These are phyloP conservation scores for Fusarium avenaceum DNA, from an alignment of 2,329 filamentous ascomycete genomes.

Conservation along the genomic window DNA sequence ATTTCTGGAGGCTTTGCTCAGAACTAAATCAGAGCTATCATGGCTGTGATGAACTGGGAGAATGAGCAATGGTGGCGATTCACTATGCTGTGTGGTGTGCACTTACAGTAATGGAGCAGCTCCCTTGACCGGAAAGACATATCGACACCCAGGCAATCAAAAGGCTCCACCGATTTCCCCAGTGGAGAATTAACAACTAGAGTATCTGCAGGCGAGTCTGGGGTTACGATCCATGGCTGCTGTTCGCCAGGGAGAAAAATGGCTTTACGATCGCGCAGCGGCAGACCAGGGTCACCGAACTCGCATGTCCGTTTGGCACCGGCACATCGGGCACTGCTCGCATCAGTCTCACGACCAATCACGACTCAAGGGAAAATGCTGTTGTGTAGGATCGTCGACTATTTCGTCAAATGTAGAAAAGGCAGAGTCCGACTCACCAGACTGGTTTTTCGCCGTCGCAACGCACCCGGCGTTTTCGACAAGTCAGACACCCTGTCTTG, in stretches of 20 bases:
- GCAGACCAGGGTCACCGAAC: constrained; percentile 30
- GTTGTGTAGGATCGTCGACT: background rate
- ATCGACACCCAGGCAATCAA: constrained; percentile 38
- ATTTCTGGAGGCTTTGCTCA: constrained; percentile 12
- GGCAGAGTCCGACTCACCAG: constrained; percentile 33
- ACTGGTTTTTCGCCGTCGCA: constrained; percentile 38
- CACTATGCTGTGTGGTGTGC: background rate
- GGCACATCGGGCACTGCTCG: constrained; percentile 31
- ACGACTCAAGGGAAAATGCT: accelerated
- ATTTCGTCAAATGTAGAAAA: background rate
- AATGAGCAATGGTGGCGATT: background rate
- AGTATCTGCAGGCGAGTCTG: background rate
- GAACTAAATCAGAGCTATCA: constrained; percentile 9
- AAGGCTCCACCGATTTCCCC: constrained; percentile 31
- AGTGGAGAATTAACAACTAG: background rate
- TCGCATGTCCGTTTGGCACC: constrained; percentile 33
- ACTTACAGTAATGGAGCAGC: constrained; percentile 45
- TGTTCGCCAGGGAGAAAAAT: constrained; percentile 42
- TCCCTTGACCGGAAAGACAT: constrained; percentile 47
- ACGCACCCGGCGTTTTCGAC: constrained; percentile 42
- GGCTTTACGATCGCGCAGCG: constrained; percentile 44
- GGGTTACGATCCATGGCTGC: constrained; percentile 36
- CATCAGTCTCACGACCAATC: background rate
- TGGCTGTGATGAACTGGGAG: constrained; percentile 35
- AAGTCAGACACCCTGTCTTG: constrained; percentile 40